phyloP scores from a whole-genome alignment of 75 land plant species.

The Pinus tabuliformis region DNA sequence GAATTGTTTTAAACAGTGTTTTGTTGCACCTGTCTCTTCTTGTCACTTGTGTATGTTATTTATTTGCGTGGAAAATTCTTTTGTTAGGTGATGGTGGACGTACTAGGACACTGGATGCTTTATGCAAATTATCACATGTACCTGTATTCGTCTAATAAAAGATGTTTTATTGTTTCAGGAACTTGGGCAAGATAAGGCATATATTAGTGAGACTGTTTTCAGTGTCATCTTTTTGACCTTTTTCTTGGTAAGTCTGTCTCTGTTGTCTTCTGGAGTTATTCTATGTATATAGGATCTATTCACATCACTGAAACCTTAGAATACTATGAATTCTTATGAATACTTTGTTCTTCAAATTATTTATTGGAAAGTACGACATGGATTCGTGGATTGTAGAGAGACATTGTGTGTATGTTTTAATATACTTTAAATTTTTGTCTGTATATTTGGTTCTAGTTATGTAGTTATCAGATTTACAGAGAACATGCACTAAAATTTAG shows the following conservation, averaged over 20 bases:
- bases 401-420: neutral
- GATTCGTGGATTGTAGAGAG: neutral
- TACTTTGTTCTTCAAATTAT: neutral
- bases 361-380: neutral
- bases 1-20: neutral
- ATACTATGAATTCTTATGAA: neutral
- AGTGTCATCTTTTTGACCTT: slow-evolving; percentile 73
- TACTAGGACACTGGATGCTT: neutral
- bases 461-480: neutral
- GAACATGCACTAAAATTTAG: neutral
- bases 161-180: slow-evolving; percentile 46
- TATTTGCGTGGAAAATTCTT: neutral
- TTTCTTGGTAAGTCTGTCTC: slow-evolving; percentile 54
- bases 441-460: neutral
- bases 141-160: neutral
- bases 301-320: neutral
- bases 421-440: neutral
- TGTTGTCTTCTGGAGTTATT: neutral
- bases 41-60: neutral
- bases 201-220: slow-evolving; percentile 90
- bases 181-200: slow-evolving; percentile 73
- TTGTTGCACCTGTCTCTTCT: neutral
- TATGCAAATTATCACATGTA: neutral
- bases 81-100: neutral
- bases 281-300: neutral